Percentiles rank a stretch among this genome's conserved stretches.
These are phyloP conservation scores for Limonomyces culmigenus DNA, from an alignment of 1,284 basidiomycete genomes.

Conservation along the genomic window DNA sequence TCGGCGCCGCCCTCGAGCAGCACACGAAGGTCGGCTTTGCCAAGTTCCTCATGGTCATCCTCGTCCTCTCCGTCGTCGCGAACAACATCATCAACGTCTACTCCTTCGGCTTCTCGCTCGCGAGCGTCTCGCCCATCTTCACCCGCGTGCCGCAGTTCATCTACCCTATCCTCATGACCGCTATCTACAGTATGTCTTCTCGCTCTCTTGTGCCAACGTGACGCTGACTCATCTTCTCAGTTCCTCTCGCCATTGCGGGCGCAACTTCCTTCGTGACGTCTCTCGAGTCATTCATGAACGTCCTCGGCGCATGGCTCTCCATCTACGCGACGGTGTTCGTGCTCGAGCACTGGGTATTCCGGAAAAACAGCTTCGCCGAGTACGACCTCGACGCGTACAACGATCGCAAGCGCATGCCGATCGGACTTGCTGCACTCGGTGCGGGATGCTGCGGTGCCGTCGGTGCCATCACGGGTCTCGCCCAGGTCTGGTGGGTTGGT, in stretches of 20 bases:
- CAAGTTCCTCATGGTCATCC: constrained; percentile 29
- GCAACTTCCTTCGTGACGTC: constrained; percentile 24
- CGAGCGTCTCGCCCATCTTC: constrained; percentile 43
- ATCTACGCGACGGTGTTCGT: constrained; percentile 34
- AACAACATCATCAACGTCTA: constrained; percentile 39
- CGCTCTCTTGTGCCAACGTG: constrained; percentile 6
- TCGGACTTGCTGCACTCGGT: constrained; percentile 28
- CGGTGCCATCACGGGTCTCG: constrained; percentile 37
- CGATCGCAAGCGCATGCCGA: constrained; percentile 20
- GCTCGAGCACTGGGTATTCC: constrained; percentile 41
- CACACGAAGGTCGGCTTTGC: constrained; percentile 53
- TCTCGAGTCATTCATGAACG: constrained; percentile 11
- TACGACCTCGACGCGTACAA: constrained; percentile 28
- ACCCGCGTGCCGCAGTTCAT: constrained; percentile 53
- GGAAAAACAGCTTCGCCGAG: constrained; percentile 15
- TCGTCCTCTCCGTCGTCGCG: constrained; percentile 36
- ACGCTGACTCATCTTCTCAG: too few relatives aligned
- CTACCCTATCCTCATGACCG: constrained; percentile 51
- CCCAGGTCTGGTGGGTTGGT: constrained; percentile 39
- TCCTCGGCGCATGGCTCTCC: constrained; percentile 49
- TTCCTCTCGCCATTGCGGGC: constrained; percentile 38
- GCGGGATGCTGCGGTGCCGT: constrained; percentile 27
- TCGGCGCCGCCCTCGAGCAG: constrained; percentile 31
- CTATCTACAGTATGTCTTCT: constrained; percentile 34
- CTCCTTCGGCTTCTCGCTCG: constrained; percentile 56